Evolutionary conservation across 768 basidiomycete species (phyloP), one percentile per base, ranked within the genome.

Genomic region (Pisolithus sp.): DNA sequence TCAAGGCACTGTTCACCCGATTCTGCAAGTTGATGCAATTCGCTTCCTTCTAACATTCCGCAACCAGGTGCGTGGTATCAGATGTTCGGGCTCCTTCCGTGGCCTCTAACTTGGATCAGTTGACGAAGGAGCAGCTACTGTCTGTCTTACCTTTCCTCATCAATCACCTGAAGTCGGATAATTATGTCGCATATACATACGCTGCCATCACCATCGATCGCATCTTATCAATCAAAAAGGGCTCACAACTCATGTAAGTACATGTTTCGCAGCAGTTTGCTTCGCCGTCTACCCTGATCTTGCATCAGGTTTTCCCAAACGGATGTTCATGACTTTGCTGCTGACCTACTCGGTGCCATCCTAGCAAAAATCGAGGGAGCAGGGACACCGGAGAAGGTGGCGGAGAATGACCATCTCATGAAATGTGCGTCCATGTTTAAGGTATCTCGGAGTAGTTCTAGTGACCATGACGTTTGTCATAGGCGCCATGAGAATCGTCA

Each of bases 191-290:
- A 23, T 95, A 89, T 61, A 94, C 95, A 0, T 98, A 97, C 68
- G 93, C 94, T 8, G 94, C 96, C 17, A 93, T 97, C 60, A 92
- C 94, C n/a, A 94, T 99, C 62, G 96, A 99, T 62, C 81, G 93
- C 7, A 85, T 97, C 49, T 71, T 99, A 38, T 91, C 83, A 68
- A 96, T 97, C 68, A 93, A 89, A 63, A 84, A 87, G 60, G 81
- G 82, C 3, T 76, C 76, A 4, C 78, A 82, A 55, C 73, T 90
- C 23, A 62, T 92, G 93, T 96, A 53, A 50, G 89, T 73, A 0
- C 18, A 21, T 7, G 6, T 55, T 34, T 23, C 13, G n/a, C 8
- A 41, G 31, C 8, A 18, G 9, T 36, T 51, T 41, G 43, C 1
- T 6, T 5, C 34, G 5, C 24, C 41, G 41, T 24, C 15, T 23